phyloP scores from a whole-genome alignment of 495 filamentous ascomycete species.

The Penicillium nucicola region DNA sequence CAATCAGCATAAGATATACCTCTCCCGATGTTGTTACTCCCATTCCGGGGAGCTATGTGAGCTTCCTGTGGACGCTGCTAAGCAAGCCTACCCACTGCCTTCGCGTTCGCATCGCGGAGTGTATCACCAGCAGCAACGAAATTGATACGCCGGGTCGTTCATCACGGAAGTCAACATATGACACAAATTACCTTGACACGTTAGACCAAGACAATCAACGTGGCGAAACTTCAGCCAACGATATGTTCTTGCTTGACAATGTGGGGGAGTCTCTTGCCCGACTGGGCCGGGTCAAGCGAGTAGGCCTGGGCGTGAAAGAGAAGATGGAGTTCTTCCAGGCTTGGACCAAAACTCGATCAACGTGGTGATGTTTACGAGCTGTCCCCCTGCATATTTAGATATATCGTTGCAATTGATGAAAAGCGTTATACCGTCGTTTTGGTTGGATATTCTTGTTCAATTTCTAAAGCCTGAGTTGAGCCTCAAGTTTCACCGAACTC shows the following conservation, averaged over 20 bases:
- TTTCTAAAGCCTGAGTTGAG: no score
- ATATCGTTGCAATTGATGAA: not conserved
- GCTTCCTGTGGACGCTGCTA: conserved; percentile 83
- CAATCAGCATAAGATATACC: conserved; percentile 83
- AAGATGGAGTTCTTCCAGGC: conserved; percentile 73
- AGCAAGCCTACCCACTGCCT: conserved; percentile 84
- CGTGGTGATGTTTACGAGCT: conserved; percentile 23
- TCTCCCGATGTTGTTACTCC: conserved; percentile 89
- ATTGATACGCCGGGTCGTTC: conserved; percentile 8
- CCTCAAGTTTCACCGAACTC: no score
- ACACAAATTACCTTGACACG: conserved; percentile 50
- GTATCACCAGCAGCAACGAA: conserved; percentile 47
- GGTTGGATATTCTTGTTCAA: no score
- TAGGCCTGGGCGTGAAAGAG: conserved; percentile 76
- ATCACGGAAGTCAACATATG: conserved; percentile 34
- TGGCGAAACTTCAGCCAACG: conserved; percentile 47
- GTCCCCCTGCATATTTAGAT: not conserved
- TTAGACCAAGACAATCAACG: conserved; percentile 33
- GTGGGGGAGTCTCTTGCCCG: conserved; percentile 86
- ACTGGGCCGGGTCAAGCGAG: conserved; percentile 84
- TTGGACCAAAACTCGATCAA: conserved; percentile 50
- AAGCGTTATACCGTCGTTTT: not conserved
- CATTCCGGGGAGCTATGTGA: conserved; percentile 62
- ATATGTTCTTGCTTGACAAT: conserved; percentile 63
- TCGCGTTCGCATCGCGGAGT: conserved; percentile 81